Base-by-base conservation (phyloP, 2,329 filamentous ascomycete species). In the Fusarium buxicola region DNA sequence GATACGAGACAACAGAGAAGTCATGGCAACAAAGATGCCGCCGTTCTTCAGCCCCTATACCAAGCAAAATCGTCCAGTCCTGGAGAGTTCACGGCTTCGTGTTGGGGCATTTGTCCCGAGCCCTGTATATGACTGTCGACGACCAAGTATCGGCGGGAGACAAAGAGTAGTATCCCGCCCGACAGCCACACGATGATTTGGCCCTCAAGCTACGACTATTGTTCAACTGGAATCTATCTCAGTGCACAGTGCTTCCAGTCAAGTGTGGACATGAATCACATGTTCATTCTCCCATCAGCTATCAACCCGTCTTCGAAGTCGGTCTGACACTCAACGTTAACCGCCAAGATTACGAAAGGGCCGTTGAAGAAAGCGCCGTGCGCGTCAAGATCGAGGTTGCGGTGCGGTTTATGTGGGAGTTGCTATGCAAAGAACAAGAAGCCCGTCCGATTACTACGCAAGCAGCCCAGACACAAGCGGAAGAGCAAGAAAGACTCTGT, bases 61-160 rank as follows among this genome's bases (percentile, higher is more conserved):
- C 48, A 8, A 51, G 38, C 38, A 16, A 7, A 34, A 35, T 21
- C 38, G 32, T 51, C 16, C 38, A 51, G 31, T 51, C 38, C 2
- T 51, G 38, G 48, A 13, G 30, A 36, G 38, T 43, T 18, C 40
- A 31, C 13, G 38, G 48, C 16, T 44, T 28, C 25, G 30, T 24
- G 7, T 8, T 43, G 9, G 9, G 38, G 10, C 38, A 51, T 44
- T 13, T 51, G 18, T 44, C 44, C 31, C 38, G 30, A 9, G 28
- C 38, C 4, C 28, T 51, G 18, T 51, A 51, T 36, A 44, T 51
- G 12, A 38, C 44, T 36, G 31, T 51, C 30, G 38, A 51, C 30
- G 12, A 15, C n/a, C 28, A 51, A 10, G 24, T 31, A 16, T 10
- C 21, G 7, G 21, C 24, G 27, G 38, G 36, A 16, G 6, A n/a